Evolutionary conservation across 208 protist species (phyloP).

Genomic region (Angomonas desouzai): DNA sequence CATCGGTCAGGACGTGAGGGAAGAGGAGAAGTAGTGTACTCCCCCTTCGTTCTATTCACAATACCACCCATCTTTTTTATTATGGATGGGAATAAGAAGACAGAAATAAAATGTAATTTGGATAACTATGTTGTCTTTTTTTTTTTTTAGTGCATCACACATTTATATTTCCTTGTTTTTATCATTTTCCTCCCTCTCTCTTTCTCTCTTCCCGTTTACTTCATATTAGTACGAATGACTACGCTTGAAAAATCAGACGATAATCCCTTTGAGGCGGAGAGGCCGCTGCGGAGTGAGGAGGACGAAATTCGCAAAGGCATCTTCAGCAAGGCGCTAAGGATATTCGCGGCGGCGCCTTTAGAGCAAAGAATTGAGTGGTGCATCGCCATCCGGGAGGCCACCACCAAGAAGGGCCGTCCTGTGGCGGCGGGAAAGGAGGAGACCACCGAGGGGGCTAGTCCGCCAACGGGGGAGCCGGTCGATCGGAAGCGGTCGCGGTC

Average conservation of each 20-base stretch:
- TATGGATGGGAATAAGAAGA: too few species aligned
- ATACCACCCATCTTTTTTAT: slow-evolving; percentile 10
- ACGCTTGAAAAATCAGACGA: slow-evolving; percentile 8
- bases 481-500: neutral
- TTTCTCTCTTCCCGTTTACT: neutral
- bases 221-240: neutral
- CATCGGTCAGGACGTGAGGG: neutral
- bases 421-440: slow-evolving; percentile 3
- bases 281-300: slow-evolving; percentile 70
- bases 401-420: slow-evolving; percentile 1
- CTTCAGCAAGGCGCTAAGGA: slow-evolving; percentile 62
- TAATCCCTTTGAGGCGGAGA: slow-evolving; percentile 68
- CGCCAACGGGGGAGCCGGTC: neutral
- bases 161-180: too few species aligned
- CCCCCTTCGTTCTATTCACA: neutral
- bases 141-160: too few species aligned
- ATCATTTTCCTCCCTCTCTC: too few species aligned
- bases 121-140: neutral
- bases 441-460: neutral
- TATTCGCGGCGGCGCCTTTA: slow-evolving; percentile 26
- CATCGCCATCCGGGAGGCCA: slow-evolving; percentile 46
- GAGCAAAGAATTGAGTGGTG: slow-evolving; percentile 61
- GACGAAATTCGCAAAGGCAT: slow-evolving; percentile 87
- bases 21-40: slow-evolving; percentile 10
- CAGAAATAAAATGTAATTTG: slow-evolving; percentile 8